Evolutionary conservation across 2,329 filamentous ascomycete species (phyloP).

Genomic region (Geosmithia morbida): DNA sequence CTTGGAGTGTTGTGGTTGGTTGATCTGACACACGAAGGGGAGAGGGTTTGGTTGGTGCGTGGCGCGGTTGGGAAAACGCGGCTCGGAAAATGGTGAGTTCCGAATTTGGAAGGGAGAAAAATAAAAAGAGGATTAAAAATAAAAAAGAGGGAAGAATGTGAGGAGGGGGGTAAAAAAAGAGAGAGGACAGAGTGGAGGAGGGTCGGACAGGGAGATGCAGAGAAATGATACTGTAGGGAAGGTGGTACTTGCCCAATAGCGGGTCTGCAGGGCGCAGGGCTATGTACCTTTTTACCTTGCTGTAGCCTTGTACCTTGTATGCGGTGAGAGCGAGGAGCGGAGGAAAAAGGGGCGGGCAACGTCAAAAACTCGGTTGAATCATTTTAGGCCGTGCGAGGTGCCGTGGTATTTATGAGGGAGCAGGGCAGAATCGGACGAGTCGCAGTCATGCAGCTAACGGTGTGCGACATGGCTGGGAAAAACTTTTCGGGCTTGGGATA

Average conservation of each 20-base stretch:
- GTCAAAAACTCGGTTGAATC: slow-evolving; percentile 17
- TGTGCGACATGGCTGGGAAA: slow-evolving; percentile 1
- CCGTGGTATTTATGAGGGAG: slow-evolving; percentile 31
- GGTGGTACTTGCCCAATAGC: not conserved
- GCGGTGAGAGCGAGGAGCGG: slow-evolving; percentile 7
- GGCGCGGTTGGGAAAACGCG: not conserved
- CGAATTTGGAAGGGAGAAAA: not conserved
- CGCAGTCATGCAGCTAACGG: not conserved
- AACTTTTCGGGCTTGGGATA: not conserved
- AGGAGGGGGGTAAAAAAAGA: not conserved
- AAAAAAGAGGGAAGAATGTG: not conserved
- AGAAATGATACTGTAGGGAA: not conserved
- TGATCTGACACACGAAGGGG: not conserved
- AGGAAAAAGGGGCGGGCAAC: slow-evolving; percentile 28
- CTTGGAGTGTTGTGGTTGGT: not conserved
- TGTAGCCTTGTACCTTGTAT: not conserved
- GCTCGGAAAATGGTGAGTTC: not conserved
- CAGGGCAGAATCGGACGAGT: slow-evolving; percentile 6
- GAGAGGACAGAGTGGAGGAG: not conserved
- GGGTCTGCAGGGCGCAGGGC: not conserved
- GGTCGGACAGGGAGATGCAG: not conserved
- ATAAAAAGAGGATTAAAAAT: not conserved
- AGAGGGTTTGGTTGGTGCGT: no score
- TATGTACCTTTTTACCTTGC: not conserved
- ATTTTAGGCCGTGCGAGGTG: slow-evolving; percentile 27